Conservation (phyloP, 768 basidiomycete species). For the Tricholoma saponaceum region DNA sequence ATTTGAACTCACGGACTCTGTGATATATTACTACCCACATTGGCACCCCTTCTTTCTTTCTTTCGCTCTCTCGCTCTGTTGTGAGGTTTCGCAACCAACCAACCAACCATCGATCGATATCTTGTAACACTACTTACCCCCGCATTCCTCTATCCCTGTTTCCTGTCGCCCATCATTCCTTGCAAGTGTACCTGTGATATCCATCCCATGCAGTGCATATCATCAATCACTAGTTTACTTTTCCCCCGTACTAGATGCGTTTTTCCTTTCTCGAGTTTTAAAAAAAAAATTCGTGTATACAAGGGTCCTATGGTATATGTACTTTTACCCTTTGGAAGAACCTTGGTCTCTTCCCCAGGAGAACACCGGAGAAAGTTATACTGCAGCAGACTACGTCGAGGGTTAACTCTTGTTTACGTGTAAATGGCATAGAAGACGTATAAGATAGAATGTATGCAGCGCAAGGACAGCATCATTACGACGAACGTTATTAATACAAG, state of each 20-base stretch:
- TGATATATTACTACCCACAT: conserved; percentile 2
- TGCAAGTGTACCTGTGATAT: not conserved
- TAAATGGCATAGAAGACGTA: too few relatives aligned
- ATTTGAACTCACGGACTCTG: conserved; percentile 35
- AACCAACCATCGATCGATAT: not conserved
- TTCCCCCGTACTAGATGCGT: not conserved
- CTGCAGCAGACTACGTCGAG: too few relatives aligned
- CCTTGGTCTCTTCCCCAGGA: too few relatives aligned
- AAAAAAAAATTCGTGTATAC: not conserved
- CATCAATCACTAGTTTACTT: conserved; percentile 1
- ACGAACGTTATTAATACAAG: too few relatives aligned
- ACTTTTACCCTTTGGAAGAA: too few relatives aligned
- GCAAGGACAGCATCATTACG: too few relatives aligned
- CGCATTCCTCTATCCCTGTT: not conserved
- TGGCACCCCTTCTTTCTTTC: not conserved
- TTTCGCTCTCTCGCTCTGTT: not conserved
- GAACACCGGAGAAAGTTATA: too few relatives aligned
- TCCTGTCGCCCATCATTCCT: not conserved
- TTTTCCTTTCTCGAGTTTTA: not conserved
- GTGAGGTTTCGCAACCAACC: not conserved
- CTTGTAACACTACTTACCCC: not conserved
- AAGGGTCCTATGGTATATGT: too few relatives aligned
- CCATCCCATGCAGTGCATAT: not conserved
- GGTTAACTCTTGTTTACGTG: too few relatives aligned
- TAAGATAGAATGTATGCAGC: too few relatives aligned